These are phyloP conservation scores for Radiomyces spectabilis DNA, from an alignment of 192 early-diverging fungal genomes.

Conservation along the genomic window DNA sequence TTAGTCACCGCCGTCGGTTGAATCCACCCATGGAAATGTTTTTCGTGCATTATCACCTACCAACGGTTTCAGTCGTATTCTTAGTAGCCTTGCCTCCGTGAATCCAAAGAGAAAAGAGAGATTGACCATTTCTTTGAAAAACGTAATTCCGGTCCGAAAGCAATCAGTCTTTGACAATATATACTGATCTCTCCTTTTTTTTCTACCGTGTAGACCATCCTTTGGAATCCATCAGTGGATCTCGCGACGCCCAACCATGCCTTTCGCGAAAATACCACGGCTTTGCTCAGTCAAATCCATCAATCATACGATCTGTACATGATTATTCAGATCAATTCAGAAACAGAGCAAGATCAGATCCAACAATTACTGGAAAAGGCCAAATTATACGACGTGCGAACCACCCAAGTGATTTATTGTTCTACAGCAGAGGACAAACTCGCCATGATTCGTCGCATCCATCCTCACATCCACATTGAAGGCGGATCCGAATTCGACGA, in stretches of 20 bases:
- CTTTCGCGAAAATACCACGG: constrained; percentile 48
- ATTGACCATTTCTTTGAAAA: constrained; percentile 56
- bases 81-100: too few relatives aligned
- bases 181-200: background rate
- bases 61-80: too few relatives aligned
- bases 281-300: constrained; percentile 44
- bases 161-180: background rate
- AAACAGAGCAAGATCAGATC: constrained; percentile 50
- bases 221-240: constrained; percentile 73
- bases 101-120: constrained; percentile 27
- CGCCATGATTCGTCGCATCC: constrained; percentile 66
- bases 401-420: constrained; percentile 61
- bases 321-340: constrained; percentile 47
- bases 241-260: constrained; percentile 57
- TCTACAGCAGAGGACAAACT: constrained; percentile 58
- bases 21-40: background rate
- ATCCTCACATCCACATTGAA: constrained; percentile 61
- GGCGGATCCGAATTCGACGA: constrained; percentile 35
- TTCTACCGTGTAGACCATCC: constrained; percentile 47
- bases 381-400: constrained; percentile 43
- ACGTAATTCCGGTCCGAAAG: constrained; percentile 27
- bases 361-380: constrained; percentile 35
- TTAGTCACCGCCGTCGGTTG: background rate
- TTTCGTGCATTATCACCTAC: too few relatives aligned
- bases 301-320: constrained; percentile 46